Percentiles rank a stretch among this genome's conserved stretches.
These are phyloP conservation scores for Fonsecaea nubica DNA, from an alignment of 2,329 filamentous ascomycete species.

Conservation along the genomic window DNA sequence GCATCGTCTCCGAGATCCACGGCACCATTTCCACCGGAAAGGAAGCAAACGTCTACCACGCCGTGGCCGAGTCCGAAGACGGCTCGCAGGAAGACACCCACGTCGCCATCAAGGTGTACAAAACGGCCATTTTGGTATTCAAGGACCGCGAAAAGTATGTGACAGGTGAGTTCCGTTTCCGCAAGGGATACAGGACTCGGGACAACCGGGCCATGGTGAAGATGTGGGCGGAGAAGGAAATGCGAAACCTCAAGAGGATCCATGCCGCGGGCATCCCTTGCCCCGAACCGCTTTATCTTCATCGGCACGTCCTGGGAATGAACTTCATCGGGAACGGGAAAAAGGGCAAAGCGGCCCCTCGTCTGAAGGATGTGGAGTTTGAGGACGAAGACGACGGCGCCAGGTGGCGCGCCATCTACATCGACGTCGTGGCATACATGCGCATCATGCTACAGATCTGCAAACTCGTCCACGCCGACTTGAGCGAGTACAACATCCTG, in stretches of 20 bases:
- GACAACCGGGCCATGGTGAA: constrained; percentile 98
- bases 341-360: constrained; percentile 85
- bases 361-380: constrained; percentile 84
- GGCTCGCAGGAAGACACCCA: constrained; percentile 65
- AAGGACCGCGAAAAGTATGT: constrained; percentile 98
- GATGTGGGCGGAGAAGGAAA: constrained; percentile 98
- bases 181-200: constrained; percentile 87
- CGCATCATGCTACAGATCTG: constrained; percentile 91
- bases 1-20: constrained; percentile 87
- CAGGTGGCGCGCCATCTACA: constrained; percentile 79
- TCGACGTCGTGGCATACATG: constrained; percentile 87
- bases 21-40: constrained; percentile 96
- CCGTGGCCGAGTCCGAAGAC: constrained; percentile 67
- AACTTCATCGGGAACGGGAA: constrained; percentile 85
- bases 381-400: constrained; percentile 68
- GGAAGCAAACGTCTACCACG: constrained; percentile 97
- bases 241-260: constrained; percentile 87
- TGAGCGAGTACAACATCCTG: constrained; percentile 97
- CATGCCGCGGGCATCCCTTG: constrained; percentile 84
- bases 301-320: constrained; percentile 96
- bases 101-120: constrained; percentile 97
- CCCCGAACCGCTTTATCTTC: constrained; percentile 85
- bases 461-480: constrained; percentile 88
- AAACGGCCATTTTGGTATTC: constrained; percentile 96
- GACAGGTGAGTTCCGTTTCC: constrained; percentile 90